A percentile compares a stretch with the other conserved stretches of the same genome.
These are phyloP conservation scores for Candida sp. DNA, from an alignment of 1,139 yeast species.

Conservation along the genomic window DNA sequence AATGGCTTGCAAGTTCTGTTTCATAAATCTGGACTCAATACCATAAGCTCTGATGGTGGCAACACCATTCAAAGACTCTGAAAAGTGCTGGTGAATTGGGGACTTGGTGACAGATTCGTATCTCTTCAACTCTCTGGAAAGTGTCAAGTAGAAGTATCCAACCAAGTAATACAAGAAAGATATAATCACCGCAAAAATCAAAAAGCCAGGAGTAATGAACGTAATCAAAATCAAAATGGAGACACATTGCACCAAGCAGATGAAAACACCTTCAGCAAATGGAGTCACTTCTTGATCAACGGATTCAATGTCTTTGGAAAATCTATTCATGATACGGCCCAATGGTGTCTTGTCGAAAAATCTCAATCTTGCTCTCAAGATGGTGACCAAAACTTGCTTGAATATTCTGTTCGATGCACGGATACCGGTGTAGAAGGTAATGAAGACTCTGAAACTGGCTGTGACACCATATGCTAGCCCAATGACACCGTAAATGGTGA, in stretches of 20 bases:
- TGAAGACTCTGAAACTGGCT: slow-evolving; percentile 61
- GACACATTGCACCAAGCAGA: slow-evolving; percentile 68
- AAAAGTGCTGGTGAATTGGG: slow-evolving; percentile 96
- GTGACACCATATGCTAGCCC: slow-evolving; percentile 63
- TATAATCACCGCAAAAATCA: slow-evolving; percentile 74
- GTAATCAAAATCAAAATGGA: slow-evolving; percentile 77
- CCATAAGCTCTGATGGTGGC: slow-evolving; percentile 97
- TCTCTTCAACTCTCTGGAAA: slow-evolving; percentile 93
- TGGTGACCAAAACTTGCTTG: slow-evolving; percentile 61
- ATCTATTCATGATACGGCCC: slow-evolving; percentile 97
- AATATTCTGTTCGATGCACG: slow-evolving; percentile 81
- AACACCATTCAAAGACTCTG: slow-evolving; percentile 91
- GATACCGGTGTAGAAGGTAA: slow-evolving; percentile 73
- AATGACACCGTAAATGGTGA: slow-evolving; percentile 67
- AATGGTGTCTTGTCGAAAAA: slow-evolving; percentile 96
- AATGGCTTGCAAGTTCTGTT: slow-evolving; percentile 77
- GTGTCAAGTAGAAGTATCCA: slow-evolving; percentile 75
- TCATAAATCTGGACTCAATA: slow-evolving; percentile 84
- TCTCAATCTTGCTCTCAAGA: slow-evolving; percentile 79
- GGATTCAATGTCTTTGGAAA: slow-evolving; percentile 94
- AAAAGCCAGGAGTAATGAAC: slow-evolving; percentile 83
- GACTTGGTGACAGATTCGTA: slow-evolving; percentile 89
- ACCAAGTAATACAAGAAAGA: slow-evolving; percentile 66
- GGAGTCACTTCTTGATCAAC: slow-evolving; percentile 95
- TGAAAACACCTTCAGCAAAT: slow-evolving; percentile 72